Evolutionary conservation across 2,329 filamentous ascomycete genomes (phyloP).

Genomic region (Aspergillus arachidicola): DNA sequence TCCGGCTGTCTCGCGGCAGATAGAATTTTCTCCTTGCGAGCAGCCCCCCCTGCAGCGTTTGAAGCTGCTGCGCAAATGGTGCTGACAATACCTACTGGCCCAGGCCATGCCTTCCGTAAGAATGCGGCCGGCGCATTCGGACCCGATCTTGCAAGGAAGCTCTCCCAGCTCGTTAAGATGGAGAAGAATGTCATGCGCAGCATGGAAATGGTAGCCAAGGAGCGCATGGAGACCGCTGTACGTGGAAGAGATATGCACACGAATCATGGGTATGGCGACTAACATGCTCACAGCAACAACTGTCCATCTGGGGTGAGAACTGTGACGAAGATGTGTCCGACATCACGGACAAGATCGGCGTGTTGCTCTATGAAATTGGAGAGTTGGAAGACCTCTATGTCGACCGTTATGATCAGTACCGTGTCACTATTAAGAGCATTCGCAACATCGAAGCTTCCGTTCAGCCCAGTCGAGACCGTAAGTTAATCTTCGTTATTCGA

Average conservation of each 20-base stretch:
- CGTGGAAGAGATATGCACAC: conserved; percentile 41
- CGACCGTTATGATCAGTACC: conserved; percentile 98
- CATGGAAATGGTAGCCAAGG: conserved; percentile 89
- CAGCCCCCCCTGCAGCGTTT: background rate
- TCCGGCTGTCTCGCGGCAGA: background rate
- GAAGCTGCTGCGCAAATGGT: conserved; percentile 8
- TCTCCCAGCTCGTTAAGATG: conserved; percentile 98
- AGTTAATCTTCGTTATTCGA: conserved; percentile 41
- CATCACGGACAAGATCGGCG: conserved; percentile 97
- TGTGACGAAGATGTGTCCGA: conserved; percentile 98
- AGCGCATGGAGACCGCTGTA: conserved; percentile 98
- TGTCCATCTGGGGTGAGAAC: conserved; percentile 94
- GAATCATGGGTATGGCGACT: conserved; percentile 21
- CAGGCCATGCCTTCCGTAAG: conserved; percentile 65
- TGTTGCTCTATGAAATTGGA: conserved; percentile 96
- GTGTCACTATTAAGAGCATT: conserved; percentile 98
- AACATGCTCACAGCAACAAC: conserved; percentile 74
- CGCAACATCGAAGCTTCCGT: conserved; percentile 98
- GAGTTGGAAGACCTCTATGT: conserved; percentile 98
- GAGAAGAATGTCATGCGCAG: conserved; percentile 99
- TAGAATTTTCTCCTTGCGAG: background rate
- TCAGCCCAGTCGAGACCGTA: conserved; percentile 95
- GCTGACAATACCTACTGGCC: conserved; percentile 11
- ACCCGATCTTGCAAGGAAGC: conserved; percentile 93
- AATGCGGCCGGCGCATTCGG: conserved; percentile 58